Evolutionary conservation across 352 stramenopile species (phyloP), one percentile per base, ranked within the genome.

Genomic region (Phytophthora multivora): DNA sequence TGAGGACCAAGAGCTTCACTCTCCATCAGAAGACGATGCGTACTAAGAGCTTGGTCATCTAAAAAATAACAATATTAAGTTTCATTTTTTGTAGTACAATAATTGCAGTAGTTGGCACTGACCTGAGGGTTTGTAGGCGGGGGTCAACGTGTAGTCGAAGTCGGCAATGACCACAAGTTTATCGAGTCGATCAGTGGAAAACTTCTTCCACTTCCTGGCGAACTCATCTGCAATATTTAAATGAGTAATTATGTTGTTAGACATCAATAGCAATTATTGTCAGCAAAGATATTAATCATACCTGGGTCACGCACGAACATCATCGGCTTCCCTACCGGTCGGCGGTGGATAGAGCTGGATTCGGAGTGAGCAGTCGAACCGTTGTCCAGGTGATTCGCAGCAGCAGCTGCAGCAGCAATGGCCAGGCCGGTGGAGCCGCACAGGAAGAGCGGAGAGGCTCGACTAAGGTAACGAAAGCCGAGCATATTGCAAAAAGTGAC

Each of bases 131-230:
- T 83, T 88, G 66, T 77, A 89, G 19, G 81, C 80, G 8, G 82
- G 79, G 31, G 85, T 92, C 48, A 94, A 70, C 35, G 86, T 94
- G 19, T 91, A 86, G 64, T 94, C 86, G 64, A 94, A 94, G 57
- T 94, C 86, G 2, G 86, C 71, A 52, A 94, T 94, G 51, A 94
- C 79, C 31, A 94, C 63, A 23, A 94, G 77, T 53, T 87, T 79
- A 52, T 86, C 71, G 9, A 89, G 54, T 31, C 83, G 77, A 36
- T 90, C 83, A 25, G 67, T 79, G 15, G 72, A 69, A 47, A 94
- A 90, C 43, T 89, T 90, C 49, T 89, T 87, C 76, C 79, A 88
- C 56, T 94, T 94, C 39, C 67, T 54, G 13, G 85, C 77, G 50
- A 94, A 92, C 31, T 51, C 72, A 33, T 90, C 85, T 89, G 51